Conservation (phyloP, 805 yeast species). For the Monosporozyma aerobia region DNA sequence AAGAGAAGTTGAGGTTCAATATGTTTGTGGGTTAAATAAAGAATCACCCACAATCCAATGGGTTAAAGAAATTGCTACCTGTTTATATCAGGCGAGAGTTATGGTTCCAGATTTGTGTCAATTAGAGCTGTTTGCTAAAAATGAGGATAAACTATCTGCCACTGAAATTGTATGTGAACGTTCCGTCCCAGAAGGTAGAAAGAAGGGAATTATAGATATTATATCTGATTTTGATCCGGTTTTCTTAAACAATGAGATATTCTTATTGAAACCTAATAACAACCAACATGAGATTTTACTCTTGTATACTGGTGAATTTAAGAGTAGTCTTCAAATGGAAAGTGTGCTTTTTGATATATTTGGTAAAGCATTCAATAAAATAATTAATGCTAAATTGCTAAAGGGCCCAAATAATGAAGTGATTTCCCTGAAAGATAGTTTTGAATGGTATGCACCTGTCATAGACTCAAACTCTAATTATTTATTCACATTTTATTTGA, state of each 20-base stretch:
- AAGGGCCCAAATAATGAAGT: constrained; percentile 11
- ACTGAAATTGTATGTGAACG: constrained; percentile 12
- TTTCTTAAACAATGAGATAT: constrained; percentile 23
- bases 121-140: constrained; percentile 23
- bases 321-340: not conserved
- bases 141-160: constrained; percentile 17
- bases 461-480: constrained; percentile 20
- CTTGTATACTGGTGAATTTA: constrained; percentile 1
- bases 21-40: constrained; percentile 37
- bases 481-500: constrained; percentile 11
- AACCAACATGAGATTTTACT: not conserved
- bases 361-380: constrained; percentile 15
- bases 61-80: constrained; percentile 45
- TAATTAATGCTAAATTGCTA: constrained; percentile 14
- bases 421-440: constrained; percentile 21
- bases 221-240: constrained; percentile 16
- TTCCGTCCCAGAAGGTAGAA: not conserved
- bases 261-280: constrained; percentile 12
- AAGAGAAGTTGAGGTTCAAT: constrained; percentile 47
- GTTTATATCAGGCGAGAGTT: constrained; percentile 46
- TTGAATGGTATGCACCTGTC: constrained; percentile 27
- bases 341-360: constrained; percentile 9
- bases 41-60: constrained; percentile 25
- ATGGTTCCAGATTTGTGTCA: constrained; percentile 43
- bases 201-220: constrained; percentile 9